Evolutionary conservation across 2,329 filamentous ascomycete species (phyloP).

Genomic region (Fusarium nodosum): DNA sequence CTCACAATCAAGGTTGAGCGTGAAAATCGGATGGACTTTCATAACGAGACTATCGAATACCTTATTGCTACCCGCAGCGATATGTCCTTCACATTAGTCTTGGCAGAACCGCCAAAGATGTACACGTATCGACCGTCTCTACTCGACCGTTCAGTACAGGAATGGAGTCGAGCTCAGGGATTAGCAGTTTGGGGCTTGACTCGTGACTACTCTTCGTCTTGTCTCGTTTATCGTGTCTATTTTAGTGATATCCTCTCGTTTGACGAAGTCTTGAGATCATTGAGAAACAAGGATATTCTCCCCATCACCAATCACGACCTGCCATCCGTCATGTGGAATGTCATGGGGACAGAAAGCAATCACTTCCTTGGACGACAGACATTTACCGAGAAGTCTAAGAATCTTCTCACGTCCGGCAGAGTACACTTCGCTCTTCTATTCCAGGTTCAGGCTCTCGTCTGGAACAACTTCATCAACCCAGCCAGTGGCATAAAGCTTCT

Average conservation of each 20-base stretch:
- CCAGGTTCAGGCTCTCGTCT: slow-evolving; percentile 73
- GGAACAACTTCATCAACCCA: slow-evolving; percentile 74
- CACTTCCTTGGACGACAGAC: slow-evolving; percentile 37
- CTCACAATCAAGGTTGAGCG: slow-evolving; percentile 15
- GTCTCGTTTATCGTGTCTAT: slow-evolving; percentile 61
- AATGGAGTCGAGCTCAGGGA: slow-evolving; percentile 51
- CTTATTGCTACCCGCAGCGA: slow-evolving; percentile 56
- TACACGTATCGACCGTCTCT: slow-evolving; percentile 51
- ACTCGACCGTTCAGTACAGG: slow-evolving; percentile 5
- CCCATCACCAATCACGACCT: slow-evolving; percentile 46
- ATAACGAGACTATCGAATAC: slow-evolving; percentile 63
- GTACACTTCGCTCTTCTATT: slow-evolving; percentile 68
- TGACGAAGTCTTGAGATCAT: slow-evolving; percentile 32
- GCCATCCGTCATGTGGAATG: slow-evolving; percentile 27
- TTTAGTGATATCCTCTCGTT: slow-evolving; percentile 1
- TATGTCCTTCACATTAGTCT: slow-evolving; percentile 63
- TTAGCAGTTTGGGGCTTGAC: slow-evolving; percentile 43
- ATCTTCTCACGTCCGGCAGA: slow-evolving; percentile 43
- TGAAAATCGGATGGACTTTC: slow-evolving; percentile 60
- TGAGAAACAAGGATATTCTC: slow-evolving; percentile 46
- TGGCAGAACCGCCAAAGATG: slow-evolving; percentile 65
- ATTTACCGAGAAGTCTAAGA: slow-evolving; percentile 38
- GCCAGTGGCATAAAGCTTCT: slow-evolving; percentile 63
- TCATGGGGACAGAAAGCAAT: slow-evolving; percentile 42
- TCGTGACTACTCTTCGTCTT: slow-evolving; percentile 52